Base-by-base conservation (phyloP, 371 early-diverging fungal species). In the Mortierella sp. region DNA sequence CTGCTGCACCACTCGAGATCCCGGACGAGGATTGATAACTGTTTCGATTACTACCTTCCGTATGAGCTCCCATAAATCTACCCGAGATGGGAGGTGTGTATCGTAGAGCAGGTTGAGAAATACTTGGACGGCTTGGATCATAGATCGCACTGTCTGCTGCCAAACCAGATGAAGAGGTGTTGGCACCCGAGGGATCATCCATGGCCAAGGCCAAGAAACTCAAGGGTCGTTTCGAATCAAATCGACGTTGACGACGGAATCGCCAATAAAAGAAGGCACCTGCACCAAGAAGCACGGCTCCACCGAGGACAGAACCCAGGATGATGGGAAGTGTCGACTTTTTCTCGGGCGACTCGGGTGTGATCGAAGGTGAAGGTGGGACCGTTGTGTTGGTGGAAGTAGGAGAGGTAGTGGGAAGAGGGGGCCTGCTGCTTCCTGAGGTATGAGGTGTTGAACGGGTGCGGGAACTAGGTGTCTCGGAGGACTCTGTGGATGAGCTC, bases 191-290 rank as follows among this genome's bases (percentile, higher is more conserved):
- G 44, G 72, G 66, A 44, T 72, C 79, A 11, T 72, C 73, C 7
- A 66, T 62, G 7, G 79, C 69, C 45, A 79, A 46, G 4, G 79
- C 72, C 56, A 79, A 55, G 70, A 79, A 79, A 47, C 73, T 72
- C 28, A 79, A 62, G 7, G 79, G 79, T 1, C 73, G 62, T 60
- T 72, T 79, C 29, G 72, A 72, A 57, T 72, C 73, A 26, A 72
- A 79, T 7, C 79, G 69, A 4, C 73, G 46, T 37, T 64, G 29
- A 51, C 72, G 72, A 3, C 73, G 69, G 73, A 68, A 72, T 0
- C 79, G 69, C 47, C 72, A 18, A 23, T 63, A 72, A 60, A 79
- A 79, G 57, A 79, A 79, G 7, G 64, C 48, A 2, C 57, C 79
- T 2, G 67, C 73, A 11, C 62, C 69, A 18, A 72, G 48, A 30